phyloP scores from a whole-genome alignment of 768 basidiomycete genomes.

The Rubroboletus pulcherrimus region DNA sequence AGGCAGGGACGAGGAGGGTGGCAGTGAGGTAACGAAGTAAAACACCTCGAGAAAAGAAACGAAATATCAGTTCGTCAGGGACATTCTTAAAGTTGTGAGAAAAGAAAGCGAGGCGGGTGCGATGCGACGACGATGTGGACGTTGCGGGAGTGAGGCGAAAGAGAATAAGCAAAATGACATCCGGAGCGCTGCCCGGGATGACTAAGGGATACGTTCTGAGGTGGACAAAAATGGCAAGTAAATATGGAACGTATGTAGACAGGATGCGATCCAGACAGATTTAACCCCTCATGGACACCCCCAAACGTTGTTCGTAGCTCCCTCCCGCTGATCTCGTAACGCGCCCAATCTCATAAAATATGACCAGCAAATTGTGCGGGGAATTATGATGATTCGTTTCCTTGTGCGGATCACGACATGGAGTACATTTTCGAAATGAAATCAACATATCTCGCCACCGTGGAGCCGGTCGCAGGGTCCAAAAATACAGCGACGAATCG shows the following conservation, averaged over 20 bases:
- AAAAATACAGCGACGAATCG: constrained; percentile 26
- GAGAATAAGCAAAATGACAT: constrained; percentile 2
- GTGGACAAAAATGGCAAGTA: background rate
- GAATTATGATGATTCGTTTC: constrained; percentile 9
- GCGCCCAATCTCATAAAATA: no score
- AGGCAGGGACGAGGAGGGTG: background rate
- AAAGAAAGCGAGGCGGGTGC: background rate
- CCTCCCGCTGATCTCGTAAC: no score
- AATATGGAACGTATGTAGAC: background rate
- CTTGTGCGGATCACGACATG: background rate
- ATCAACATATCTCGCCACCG: background rate
- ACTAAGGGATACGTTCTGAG: constrained; percentile 18
- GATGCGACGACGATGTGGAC: constrained; percentile 12
- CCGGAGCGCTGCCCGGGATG: constrained; percentile 15
- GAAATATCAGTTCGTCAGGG: constrained; percentile 6
- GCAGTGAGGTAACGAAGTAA: background rate
- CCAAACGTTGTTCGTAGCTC: background rate
- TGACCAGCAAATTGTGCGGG: constrained; percentile 5
- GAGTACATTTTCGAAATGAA: constrained; percentile 4
- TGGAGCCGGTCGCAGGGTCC: constrained; percentile 1
- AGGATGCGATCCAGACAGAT: background rate
- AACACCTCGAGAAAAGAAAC: background rate
- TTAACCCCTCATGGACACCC: background rate
- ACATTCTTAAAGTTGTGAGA: constrained; percentile 5
- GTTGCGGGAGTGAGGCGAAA: constrained; percentile 14